Evolutionary conservation across 2,329 filamentous ascomycete species (phyloP), one percentile per base, ranked within the genome.

Genomic region (Sclerotinia glacialis): DNA sequence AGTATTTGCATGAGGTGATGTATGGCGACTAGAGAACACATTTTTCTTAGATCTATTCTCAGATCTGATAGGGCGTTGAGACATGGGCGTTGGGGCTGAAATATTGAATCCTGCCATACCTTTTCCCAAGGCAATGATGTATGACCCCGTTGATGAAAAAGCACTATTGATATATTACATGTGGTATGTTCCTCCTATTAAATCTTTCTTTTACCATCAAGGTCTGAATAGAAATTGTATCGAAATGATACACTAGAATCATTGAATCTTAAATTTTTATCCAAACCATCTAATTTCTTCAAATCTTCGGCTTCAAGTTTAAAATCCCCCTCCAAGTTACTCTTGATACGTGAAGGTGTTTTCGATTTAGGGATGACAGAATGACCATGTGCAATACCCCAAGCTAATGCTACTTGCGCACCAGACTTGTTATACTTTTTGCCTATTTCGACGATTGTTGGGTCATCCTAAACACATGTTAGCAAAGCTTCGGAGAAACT

Each of bases 271-370:
- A 86, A 55, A 76, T 87, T 87, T 77, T 83, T 86, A 73, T 89
- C 85, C 26, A 88, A 78, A 21, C 60, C 55, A 58, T 67, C 69
- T 60, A 76, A 83, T 77, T 82, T 83, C 73, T 83, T 76, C 71
- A 89, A 76, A 72, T 90, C 87, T 61, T 83, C 83, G 0, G 74
- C 71, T 1, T 81, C 80, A 34, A 90, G 79, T 72, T 83, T 82
- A 75, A 90, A 90, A 73, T 86, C 84, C 69, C 84, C 82, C 74
- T 86, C 80, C 74, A 87, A 85, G 78, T 91, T 91, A 74, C 82
- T 83, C 76, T 80, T 79, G 69, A 89, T 89, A 47, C 86, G 80
- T 46, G 79, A 79, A 34, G 83, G 81, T 40, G 83, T 87, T 53
- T 83, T 84, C 72, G 84, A 87, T 81, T 89, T 89, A 66, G 86